phyloP scores from a whole-genome alignment of 2,329 filamentous ascomycete genomes.

The Xylogone sp. region DNA sequence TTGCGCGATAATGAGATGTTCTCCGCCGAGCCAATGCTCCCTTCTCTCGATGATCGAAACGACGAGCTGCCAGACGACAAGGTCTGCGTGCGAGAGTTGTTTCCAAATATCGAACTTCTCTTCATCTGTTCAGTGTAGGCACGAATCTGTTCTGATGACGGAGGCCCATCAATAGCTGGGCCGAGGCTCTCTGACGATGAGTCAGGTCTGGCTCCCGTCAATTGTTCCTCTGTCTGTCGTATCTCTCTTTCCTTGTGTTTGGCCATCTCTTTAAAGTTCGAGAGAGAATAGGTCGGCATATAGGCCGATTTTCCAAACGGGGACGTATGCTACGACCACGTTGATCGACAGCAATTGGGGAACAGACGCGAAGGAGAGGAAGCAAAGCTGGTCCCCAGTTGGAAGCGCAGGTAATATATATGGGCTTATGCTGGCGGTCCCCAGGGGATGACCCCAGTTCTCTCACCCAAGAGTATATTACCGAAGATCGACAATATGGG shows the following conservation, averaged over 20 bases:
- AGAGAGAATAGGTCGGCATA: neutral
- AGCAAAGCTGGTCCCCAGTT: neutral
- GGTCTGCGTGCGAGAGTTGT: constrained; percentile 40
- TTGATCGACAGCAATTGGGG: neutral
- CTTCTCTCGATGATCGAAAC: constrained; percentile 38
- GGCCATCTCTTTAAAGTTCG: neutral
- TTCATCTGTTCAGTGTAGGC: constrained; percentile 57
- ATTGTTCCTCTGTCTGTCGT: neutral
- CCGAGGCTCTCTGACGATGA: constrained; percentile 43
- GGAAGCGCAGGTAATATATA: neutral
- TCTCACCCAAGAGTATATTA: neutral
- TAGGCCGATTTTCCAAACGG: neutral
- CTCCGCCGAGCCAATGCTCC: constrained; percentile 20
- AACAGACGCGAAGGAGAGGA: neutral
- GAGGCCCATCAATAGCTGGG: constrained; percentile 56
- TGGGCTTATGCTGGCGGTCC: neutral
- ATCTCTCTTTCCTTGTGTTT: neutral
- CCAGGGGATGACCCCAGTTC: neutral
- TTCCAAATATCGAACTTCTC: constrained; percentile 45
- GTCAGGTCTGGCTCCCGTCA: neutral
- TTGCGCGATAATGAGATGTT: constrained; percentile 45
- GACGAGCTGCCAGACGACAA: constrained; percentile 55
- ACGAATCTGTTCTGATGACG: constrained; percentile 56
- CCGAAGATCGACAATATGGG: neutral
- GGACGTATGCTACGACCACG: neutral